Evolutionary conservation across 208 protist genomes (phyloP), one percentile per base, ranked within the genome.

Genomic region (Trypanosoma melophagium): DNA sequence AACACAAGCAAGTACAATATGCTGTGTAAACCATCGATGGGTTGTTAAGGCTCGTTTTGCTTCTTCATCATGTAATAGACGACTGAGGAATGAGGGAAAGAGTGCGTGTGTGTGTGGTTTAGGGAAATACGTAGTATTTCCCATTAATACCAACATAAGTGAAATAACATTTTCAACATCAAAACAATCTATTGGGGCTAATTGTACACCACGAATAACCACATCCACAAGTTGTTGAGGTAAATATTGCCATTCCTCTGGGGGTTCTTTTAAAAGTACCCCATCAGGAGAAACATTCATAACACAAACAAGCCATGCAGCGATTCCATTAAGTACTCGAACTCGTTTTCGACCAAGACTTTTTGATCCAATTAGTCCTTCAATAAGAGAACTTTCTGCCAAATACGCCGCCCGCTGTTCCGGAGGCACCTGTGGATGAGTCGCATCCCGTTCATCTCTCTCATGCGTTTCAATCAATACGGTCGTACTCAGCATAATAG

Each of bases 61-160:
- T 19, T 73, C 64, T 56, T 63, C 69, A 61, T 86, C 60, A 53
- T 89, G 64, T 71, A 93, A 51, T n/a, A 94, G 63, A 3, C 76
- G 74, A 19, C 79, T 25, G 52, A 96, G 69, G 49, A 86, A 93
- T 28, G 75, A 38, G 0, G 91, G 84, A 51, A 96, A 94, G 19
- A 96, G 80, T 17, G 86, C 83, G 72, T 96, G 91, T 41, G 86
- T 94, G 79, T 96, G 91, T 7, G 91, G 80, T 73, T 96, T 96
- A 17, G 91, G 87, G 59, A 96, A 96, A 77, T 92, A 94, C 35
- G 63, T 51, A 10, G 82, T 90, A 76, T 96, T 96, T 53, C 91
- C 91, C 91, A 96, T 96, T n/a, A 96, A 68, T 31, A 93, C 76
- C 14, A 96, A 66, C 88, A 93, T 92, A 41, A 96, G 83, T 4